phyloP scores from a whole-genome alignment of 2,329 filamentous ascomycete species.

The Zymoseptoria brevis region DNA sequence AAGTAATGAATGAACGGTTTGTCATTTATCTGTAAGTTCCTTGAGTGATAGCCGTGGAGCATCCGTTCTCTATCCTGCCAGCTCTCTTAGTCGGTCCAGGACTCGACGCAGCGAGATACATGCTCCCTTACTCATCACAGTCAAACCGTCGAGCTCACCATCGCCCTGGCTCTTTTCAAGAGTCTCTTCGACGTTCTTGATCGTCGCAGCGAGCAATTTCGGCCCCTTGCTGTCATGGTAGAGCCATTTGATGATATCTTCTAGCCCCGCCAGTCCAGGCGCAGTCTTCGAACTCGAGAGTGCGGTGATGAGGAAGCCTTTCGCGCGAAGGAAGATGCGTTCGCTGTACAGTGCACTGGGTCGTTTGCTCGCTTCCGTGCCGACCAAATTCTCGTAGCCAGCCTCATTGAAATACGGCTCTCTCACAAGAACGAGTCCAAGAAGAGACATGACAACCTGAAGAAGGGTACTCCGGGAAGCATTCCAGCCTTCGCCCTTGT shows the following conservation, averaged over 20 bases:
- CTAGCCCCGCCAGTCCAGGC: constrained; percentile 35
- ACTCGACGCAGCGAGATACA: constrained; percentile 28
- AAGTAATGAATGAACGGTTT: not conserved
- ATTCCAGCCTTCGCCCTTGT: constrained; percentile 49
- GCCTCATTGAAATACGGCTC: constrained; percentile 59
- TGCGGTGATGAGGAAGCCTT: constrained; percentile 21
- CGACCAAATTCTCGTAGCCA: constrained; percentile 46
- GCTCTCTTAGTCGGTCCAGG: constrained; percentile 32
- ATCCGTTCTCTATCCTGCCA: constrained; percentile 3
- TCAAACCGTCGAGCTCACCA: constrained; percentile 37
- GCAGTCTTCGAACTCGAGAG: constrained; percentile 34
- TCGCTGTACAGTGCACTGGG: constrained; percentile 26
- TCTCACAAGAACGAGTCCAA: constrained; percentile 40
- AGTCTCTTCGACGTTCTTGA: constrained; percentile 36
- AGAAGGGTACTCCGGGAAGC: constrained; percentile 46
- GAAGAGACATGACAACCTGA: constrained; percentile 35
- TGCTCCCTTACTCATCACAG: constrained; percentile 42
- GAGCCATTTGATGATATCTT: constrained; percentile 46
- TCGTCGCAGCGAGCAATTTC: constrained; percentile 37
- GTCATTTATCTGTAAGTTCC: not conserved
- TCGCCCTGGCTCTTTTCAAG: constrained; percentile 32
- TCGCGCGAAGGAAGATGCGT: constrained; percentile 19
- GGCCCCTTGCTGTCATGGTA: constrained; percentile 36
- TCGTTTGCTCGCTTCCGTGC: constrained; percentile 20
- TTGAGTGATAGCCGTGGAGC: not conserved